Evolutionary conservation across 108 stramenopile species (phyloP).

Genomic region (Pseudonitzschia multistriata): DNA sequence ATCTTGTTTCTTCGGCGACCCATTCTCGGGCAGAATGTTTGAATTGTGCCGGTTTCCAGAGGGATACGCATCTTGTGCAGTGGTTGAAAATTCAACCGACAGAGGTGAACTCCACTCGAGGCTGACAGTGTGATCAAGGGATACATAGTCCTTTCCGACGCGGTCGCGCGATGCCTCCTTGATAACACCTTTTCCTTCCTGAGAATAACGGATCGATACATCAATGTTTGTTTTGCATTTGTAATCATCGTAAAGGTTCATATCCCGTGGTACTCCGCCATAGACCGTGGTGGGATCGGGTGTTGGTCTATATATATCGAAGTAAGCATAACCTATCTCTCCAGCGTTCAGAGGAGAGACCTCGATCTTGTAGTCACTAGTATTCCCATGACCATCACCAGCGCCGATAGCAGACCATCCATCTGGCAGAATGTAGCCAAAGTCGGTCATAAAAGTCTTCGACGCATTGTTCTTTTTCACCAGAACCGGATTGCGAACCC

Average conservation of each 20-base stretch:
- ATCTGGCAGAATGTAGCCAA: constrained; percentile 51
- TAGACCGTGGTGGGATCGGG: constrained; percentile 11
- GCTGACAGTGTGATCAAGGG: constrained; percentile 45
- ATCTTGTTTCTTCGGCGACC: background rate
- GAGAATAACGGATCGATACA: constrained; percentile 39
- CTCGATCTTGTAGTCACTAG: constrained; percentile 15
- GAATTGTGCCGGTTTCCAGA: constrained; percentile 60
- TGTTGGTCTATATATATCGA: constrained; percentile 70
- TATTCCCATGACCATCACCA: constrained; percentile 4
- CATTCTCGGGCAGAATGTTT: background rate
- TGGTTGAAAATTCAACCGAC: constrained; percentile 44
- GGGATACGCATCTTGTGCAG: constrained; percentile 45
- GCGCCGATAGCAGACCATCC: constrained; percentile 64
- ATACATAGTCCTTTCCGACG: constrained; percentile 48
- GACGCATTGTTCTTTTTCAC: constrained; percentile 18
- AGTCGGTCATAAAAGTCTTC: constrained; percentile 10
- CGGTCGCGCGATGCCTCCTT: constrained; percentile 9
- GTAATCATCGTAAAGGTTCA: constrained; percentile 1
- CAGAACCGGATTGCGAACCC: constrained; percentile 40
- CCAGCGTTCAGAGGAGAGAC: constrained; percentile 39
- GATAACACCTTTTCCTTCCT: constrained; percentile 24
- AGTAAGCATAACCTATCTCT: constrained; percentile 42
- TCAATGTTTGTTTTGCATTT: constrained; percentile 48
- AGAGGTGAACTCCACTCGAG: constrained; percentile 67
- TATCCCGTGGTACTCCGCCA: constrained; percentile 3